Percentiles rank a stretch among this genome's conserved stretches.
These are phyloP conservation scores for Gastrodia elata DNA, from an alignment of 106 monocot genomes.

Conservation along the genomic window DNA sequence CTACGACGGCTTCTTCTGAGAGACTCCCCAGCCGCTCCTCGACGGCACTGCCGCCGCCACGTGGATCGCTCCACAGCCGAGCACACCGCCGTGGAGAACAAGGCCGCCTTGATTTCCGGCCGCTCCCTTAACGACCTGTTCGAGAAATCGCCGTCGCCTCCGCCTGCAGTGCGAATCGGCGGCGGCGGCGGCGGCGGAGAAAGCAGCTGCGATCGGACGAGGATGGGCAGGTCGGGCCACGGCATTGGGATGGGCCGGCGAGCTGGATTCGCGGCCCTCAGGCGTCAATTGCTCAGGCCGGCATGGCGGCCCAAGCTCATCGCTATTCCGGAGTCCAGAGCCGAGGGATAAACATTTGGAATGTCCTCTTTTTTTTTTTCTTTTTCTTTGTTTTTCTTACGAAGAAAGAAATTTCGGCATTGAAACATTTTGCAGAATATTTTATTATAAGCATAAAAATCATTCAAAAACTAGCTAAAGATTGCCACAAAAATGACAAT, in stretches of 20 bases:
- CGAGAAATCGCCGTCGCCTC: not conserved
- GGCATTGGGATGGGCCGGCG: not conserved
- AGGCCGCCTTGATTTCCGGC: not conserved
- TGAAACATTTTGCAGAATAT: too few species aligned
- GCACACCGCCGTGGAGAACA: not conserved
- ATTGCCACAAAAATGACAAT: too few species aligned
- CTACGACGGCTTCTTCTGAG: not conserved
- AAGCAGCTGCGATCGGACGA: not conserved
- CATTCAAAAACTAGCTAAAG: too few species aligned
- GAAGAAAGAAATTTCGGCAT: too few species aligned
- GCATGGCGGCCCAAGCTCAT: slow-evolving; percentile 1
- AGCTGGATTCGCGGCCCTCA: not conserved
- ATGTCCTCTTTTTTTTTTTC: too few species aligned
- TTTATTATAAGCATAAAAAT: too few species aligned
- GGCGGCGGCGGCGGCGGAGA: not conserved
- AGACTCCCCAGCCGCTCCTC: not conserved
- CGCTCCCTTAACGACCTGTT: slow-evolving; percentile 7
- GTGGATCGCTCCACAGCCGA: not conserved
- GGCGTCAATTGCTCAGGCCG: slow-evolving; percentile 1
- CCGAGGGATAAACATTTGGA: too few species aligned
- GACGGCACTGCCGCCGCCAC: not conserved
- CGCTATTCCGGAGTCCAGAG: not conserved
- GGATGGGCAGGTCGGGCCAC: not conserved
- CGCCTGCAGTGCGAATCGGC: not conserved
- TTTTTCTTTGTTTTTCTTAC: too few species aligned